Base-by-base conservation (phyloP, 768 basidiomycete genomes). In the Mycena capillaripes region DNA sequence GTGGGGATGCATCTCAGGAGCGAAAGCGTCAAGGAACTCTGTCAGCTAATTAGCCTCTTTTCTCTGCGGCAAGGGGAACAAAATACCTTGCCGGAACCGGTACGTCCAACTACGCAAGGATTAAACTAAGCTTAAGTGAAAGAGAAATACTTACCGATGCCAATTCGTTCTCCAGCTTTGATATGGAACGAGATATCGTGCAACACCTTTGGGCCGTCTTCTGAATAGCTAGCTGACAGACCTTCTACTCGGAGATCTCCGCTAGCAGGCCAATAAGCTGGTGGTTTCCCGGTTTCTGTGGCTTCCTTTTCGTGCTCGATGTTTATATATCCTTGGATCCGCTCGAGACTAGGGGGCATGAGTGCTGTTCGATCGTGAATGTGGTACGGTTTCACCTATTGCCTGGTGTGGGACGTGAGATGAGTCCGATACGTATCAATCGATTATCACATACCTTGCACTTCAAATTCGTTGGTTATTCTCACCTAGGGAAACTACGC, bases 11-110 rank as follows among this genome's bases (percentile, higher is more conserved):
- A 79, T 0, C 86, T 78, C 9, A 88, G 77, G 19, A 92, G 81
- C 0, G 91, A 86, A 16, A 92, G 79, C 2, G 90, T 85, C 36
- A 87, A 75, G 25, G 91, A 91, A 72, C 90, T 90, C 85, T 87
- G 78, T 8, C 60, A 19, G 56, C 8, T 2, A 34, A 42, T 53
- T 21, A 74, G 46, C 48, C 8, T 53, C 25, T 29, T 10, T 3
- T 19, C 23, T 23, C 27, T 5, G 14, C 5, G 30, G n/a, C 1
- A 34, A 38, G 23, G 30, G 8, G n/a, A n/a, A 38, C 29, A 46
- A 27, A 85, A 17, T 36, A 61, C 70, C 64, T 72, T 56, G 81
- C 76, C 73, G 17, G 73, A 70, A n/a, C 78, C 78, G 21, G 78
- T 79, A 9, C 78, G 70, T 1, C 78, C 78, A 17, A 78, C 76